phyloP scores from a whole-genome alignment of 2,329 filamentous ascomycete species.

The Alternaria ventricosa region DNA sequence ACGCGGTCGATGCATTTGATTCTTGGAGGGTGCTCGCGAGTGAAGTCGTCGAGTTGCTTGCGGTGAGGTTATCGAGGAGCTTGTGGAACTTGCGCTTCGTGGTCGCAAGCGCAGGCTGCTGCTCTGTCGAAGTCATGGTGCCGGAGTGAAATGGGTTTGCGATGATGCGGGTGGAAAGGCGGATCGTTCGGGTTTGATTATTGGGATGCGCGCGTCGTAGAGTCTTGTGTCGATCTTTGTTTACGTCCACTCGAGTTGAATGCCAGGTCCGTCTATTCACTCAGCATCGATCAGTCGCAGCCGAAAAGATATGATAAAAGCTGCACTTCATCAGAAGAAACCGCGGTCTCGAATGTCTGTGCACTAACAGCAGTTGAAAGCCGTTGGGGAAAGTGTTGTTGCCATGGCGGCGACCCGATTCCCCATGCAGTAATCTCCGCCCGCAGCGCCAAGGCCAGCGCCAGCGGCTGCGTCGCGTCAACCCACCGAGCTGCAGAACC shows the following conservation, averaged over 20 bases:
- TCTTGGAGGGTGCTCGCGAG: slow-evolving; percentile 47
- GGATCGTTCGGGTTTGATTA: background rate
- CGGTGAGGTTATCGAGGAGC: slow-evolving; percentile 61
- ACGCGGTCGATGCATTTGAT: slow-evolving; percentile 41
- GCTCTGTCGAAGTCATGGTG: slow-evolving; percentile 20
- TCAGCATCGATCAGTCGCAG: background rate
- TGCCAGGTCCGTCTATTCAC: background rate
- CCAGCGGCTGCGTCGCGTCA: slow-evolving; percentile 9
- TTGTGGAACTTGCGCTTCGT: slow-evolving; percentile 86
- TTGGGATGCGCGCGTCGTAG: background rate
- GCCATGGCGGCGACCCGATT: slow-evolving; percentile 20
- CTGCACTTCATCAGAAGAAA: background rate
- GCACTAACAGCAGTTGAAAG: background rate
- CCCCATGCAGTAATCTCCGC: slow-evolving; percentile 29
- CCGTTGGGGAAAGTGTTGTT: slow-evolving; percentile 14
- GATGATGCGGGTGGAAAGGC: background rate
- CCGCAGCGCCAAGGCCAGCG: slow-evolving; percentile 16
- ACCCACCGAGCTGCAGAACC: slow-evolving; percentile 15
- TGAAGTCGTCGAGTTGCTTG: slow-evolving; percentile 57
- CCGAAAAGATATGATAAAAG: background rate
- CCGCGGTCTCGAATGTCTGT: background rate
- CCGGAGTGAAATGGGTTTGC: background rate
- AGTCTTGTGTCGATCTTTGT: slow-evolving; percentile 29
- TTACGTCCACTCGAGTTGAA: slow-evolving; percentile 16
- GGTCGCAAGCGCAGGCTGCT: slow-evolving; percentile 66